Percentiles rank a stretch among this genome's conserved stretches.
Evolutionary conservation across 371 early-diverging fungal species (phyloP).

Genomic region (Apophysomyces ossiformis): DNA sequence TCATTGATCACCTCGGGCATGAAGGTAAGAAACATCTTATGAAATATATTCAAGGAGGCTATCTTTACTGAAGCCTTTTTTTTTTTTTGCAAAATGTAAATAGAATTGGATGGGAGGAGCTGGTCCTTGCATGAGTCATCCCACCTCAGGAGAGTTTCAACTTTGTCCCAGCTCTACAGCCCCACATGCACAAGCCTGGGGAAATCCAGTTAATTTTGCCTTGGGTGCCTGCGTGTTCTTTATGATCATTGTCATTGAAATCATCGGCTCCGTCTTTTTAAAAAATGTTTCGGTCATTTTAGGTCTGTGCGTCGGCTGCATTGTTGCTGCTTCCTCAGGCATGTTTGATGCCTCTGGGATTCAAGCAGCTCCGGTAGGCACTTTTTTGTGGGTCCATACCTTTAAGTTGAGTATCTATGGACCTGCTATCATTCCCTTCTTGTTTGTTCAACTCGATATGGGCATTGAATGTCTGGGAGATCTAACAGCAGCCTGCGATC

Average conservation of each 20-base stretch:
- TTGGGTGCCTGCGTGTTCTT: slow-evolving; percentile 61
- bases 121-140: slow-evolving; percentile 48
- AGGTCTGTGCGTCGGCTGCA: slow-evolving; percentile 58
- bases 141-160: slow-evolving; percentile 31
- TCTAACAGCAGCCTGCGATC: slow-evolving; percentile 65
- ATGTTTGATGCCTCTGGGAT: slow-evolving; percentile 55
- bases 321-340: slow-evolving; percentile 60
- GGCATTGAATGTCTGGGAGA: slow-evolving; percentile 62
- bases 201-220: slow-evolving; percentile 50
- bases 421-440: slow-evolving; percentile 61
- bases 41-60: neutral
- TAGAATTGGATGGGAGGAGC: slow-evolving; percentile 56
- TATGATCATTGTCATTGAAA: slow-evolving; percentile 58
- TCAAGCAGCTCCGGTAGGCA: slow-evolving; percentile 52
- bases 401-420: slow-evolving; percentile 57
- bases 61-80: too few species aligned
- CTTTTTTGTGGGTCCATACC: slow-evolving; percentile 63
- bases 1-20: slow-evolving; percentile 50
- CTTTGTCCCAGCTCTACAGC: slow-evolving; percentile 47
- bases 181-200: slow-evolving; percentile 62
- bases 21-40: slow-evolving; percentile 32
- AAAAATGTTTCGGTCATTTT: slow-evolving; percentile 62
- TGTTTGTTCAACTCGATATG: slow-evolving; percentile 58
- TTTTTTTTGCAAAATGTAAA: neutral
- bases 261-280: slow-evolving; percentile 62